These are phyloP conservation scores for Musa beccarii DNA, from an alignment of 176 grass and related monocot genomes.

Conservation along the genomic window DNA sequence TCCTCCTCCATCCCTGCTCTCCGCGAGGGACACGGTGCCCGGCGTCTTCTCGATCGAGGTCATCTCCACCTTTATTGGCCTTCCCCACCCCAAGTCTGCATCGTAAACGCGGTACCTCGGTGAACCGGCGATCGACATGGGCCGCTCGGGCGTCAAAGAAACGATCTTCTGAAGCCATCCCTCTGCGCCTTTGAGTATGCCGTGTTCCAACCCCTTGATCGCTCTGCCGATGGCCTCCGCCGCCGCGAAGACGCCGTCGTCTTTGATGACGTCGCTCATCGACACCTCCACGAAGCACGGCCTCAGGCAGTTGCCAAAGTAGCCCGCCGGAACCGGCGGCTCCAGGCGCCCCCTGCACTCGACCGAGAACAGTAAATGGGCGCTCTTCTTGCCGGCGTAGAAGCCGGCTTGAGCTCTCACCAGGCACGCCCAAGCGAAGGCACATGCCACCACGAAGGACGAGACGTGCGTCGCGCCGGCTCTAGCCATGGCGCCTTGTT, in stretches of 20 bases:
- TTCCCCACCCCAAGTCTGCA: constrained; percentile 49
- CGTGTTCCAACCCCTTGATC: constrained; percentile 49
- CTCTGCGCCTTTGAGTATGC: constrained; percentile 62
- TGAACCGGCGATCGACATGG: constrained; percentile 90
- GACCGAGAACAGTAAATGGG: constrained; percentile 75
- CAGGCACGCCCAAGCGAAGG: constrained; percentile 83
- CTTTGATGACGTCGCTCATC: constrained; percentile 29
- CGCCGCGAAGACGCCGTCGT: constrained; percentile 41
- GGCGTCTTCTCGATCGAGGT: constrained; percentile 84
- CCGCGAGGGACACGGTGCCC: constrained; percentile 75
- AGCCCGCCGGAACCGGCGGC: constrained; percentile 52
- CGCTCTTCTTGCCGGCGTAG: constrained; percentile 24
- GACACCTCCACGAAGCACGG: constrained; percentile 74
- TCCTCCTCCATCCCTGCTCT: constrained; percentile 40
- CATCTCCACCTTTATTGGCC: constrained; percentile 71
- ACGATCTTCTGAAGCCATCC: constrained; percentile 78
- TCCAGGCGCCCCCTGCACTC: constrained; percentile 59
- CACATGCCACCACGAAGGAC: constrained; percentile 77
- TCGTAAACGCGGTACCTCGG: constrained; percentile 75
- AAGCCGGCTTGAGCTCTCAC: constrained; percentile 16
- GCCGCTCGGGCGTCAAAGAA: constrained; percentile 49
- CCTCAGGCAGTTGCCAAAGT: constrained; percentile 88
- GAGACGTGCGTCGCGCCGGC: constrained; percentile 43
- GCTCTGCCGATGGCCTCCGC: constrained; percentile 49
- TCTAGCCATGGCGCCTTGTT: constrained; percentile 34